Base-by-base conservation (phyloP, 768 basidiomycete species). In the Psilocybe azurescens region DNA sequence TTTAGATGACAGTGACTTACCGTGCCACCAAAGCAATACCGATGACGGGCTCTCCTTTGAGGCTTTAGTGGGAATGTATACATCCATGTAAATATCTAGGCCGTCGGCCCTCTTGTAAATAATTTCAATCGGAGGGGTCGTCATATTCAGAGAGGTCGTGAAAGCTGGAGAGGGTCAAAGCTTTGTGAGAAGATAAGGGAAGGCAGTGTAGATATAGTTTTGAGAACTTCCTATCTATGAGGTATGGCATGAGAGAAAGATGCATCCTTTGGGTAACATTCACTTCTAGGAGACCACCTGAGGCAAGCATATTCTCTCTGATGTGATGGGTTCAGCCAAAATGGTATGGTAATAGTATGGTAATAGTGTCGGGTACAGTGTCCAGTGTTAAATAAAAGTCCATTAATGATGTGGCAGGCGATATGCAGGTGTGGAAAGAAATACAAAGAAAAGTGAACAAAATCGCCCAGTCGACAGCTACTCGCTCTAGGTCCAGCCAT, bases 21-120 rank as follows among this genome's bases (percentile, higher is more conserved):
- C 77, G 62, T 77, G 77, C 76, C 75, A 78, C 76, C 77, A 77
- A 18, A 75, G 55, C 18, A 76, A 53, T 14, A 77, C 63, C 0
- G 77, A 76, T 2, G 61, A 75, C 33, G 71, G 73, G n/a, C 60
- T 65, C 20, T 67, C 65, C 59, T 68, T 66, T 2, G 73, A 73
- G 8, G 75, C 75, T 9, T 48, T 65, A 20, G 68, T 64, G 0
- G 77, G 77, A 2, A 77, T 28, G 61, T 75, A 78, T 5, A 78
- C 70, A 59, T 78, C 77, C 67, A 78, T 72, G 11, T 29, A 56
- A 11, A 77, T 71, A n/a, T 74, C 72, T 5, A 77, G 41, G 0
- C 74, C 77, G 56, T 77, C 74, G 3, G 71, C 71, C 18, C 60
- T 65, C 50, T 69, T 73, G 65, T 67, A 78, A 1, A 74, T 65